Percentiles rank a stretch among this genome's conserved stretches.
Evolutionary conservation across 164 flowering plant genomes (phyloP).

Genomic region (Kalanchoe fedtschenkoi): DNA sequence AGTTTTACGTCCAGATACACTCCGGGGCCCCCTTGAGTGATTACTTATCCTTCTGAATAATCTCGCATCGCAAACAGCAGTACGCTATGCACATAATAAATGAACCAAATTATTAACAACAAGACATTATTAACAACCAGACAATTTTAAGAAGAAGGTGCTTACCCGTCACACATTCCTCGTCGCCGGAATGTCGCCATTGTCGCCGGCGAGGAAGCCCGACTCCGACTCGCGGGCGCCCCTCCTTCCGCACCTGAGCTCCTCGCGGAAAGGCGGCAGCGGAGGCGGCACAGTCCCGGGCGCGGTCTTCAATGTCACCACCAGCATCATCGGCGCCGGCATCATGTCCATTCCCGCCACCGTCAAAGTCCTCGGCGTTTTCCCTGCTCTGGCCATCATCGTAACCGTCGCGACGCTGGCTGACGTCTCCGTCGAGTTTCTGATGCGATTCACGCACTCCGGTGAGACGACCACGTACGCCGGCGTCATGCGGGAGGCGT

Average conservation of each 20-base stretch:
- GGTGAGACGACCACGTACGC: constrained; percentile 62
- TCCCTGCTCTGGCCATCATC: constrained; percentile 57
- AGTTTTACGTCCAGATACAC: not conserved
- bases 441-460: constrained; percentile 46
- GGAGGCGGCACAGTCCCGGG: constrained; percentile 40
- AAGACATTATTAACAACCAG: no score
- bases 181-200: constrained; percentile 6
- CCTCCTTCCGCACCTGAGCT: constrained; percentile 22
- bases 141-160: no score
- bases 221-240: constrained; percentile 15
- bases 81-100: not conserved
- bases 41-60: not conserved
- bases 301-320: constrained; percentile 85
- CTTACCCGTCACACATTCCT: no score
- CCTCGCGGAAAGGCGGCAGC: no score
- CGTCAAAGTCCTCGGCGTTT: constrained; percentile 66
- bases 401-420: constrained; percentile 43
- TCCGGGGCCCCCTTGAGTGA: not conserved
- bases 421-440: constrained; percentile 60
- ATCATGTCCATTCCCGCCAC: constrained; percentile 97
- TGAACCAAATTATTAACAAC: not conserved
- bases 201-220: constrained; percentile 14
- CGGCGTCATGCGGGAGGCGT: constrained; percentile 75
- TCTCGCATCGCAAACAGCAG: not conserved
- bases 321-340: constrained; percentile 92